Conservation (phyloP, 169 alveolate genomes). For the Besnoitia besnoiti region DNA sequence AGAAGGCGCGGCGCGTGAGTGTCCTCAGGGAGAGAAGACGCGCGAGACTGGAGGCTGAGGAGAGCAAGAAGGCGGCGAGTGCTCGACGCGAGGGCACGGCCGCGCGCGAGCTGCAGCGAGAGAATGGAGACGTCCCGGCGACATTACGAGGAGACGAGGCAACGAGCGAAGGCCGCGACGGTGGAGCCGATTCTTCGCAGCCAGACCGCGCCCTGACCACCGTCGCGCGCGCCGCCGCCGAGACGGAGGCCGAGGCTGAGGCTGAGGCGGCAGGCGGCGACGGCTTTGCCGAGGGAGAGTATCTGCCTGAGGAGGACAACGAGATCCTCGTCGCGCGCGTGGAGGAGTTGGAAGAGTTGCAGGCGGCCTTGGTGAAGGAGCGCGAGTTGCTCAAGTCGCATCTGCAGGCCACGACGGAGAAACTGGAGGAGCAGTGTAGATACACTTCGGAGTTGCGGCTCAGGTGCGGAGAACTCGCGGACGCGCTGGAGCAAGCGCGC, state of each 20-base stretch:
- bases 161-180: too few relatives aligned
- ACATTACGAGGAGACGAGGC: background rate
- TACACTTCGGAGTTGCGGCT: background rate
- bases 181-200: too few relatives aligned
- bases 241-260: too few relatives aligned
- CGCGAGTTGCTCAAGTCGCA: background rate
- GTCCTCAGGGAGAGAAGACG: background rate
- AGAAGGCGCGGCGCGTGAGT: background rate
- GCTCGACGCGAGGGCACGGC: background rate
- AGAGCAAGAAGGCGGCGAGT: background rate
- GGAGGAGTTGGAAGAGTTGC: background rate
- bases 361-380: background rate
- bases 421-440: background rate
- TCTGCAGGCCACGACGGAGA: background rate
- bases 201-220: too few relatives aligned
- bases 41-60: background rate
- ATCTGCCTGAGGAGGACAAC: background rate
- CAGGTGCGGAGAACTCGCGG: background rate
- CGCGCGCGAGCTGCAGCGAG: background rate
- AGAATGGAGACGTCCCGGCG: background rate
- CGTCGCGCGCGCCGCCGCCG: too few relatives aligned
- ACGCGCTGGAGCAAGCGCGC: constrained; percentile 13
- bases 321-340: background rate
- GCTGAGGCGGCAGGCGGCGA: background rate
- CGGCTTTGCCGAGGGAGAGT: background rate